phyloP scores from a whole-genome alignment of 2,329 filamentous ascomycete genomes.

The Colletotrichum agaves region DNA sequence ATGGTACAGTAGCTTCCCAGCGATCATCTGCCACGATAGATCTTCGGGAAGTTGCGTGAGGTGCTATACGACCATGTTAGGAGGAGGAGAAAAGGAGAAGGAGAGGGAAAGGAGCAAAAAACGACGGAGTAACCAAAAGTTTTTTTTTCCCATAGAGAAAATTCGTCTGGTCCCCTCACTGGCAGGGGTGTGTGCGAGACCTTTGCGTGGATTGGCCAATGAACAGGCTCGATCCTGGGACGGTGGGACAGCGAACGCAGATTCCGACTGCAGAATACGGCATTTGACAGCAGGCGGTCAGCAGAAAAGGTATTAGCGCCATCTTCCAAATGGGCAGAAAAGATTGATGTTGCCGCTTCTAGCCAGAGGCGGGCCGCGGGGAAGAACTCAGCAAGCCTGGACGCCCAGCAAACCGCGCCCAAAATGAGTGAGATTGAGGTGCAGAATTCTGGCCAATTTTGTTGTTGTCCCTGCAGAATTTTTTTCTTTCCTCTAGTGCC shows the following conservation, averaged over 20 bases:
- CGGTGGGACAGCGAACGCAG: constrained; percentile 22
- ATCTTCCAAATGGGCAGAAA: constrained; percentile 26
- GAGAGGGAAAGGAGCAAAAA: constrained; percentile 18
- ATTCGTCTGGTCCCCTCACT: constrained; percentile 32
- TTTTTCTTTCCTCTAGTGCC: constrained; percentile 7
- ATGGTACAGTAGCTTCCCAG: constrained; percentile 38
- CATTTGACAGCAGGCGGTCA: constrained; percentile 30
- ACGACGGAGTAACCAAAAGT: constrained; percentile 33
- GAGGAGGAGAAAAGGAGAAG: constrained; percentile 33
- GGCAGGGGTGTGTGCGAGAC: constrained; percentile 2
- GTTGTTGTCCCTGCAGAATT: constrained; percentile 33
- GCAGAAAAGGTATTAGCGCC: neutral
- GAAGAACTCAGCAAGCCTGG: constrained; percentile 4
- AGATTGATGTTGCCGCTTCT: constrained; percentile 32
- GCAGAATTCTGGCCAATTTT: constrained; percentile 29
- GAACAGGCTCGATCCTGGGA: constrained; percentile 28
- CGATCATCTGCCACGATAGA: constrained; percentile 41
- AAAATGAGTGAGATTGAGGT: neutral
- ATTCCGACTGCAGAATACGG: constrained; percentile 26
- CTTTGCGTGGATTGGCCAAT: constrained; percentile 33
- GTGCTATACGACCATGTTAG: constrained; percentile 37
- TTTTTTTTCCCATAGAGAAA: constrained; percentile 38
- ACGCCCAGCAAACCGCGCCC: constrained; percentile 9
- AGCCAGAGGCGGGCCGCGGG: constrained; percentile 29
- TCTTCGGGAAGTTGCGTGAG: constrained; percentile 38